Percentiles rank a stretch among this genome's conserved stretches.
Evolutionary conservation across 768 basidiomycete species (phyloP).

Genomic region (Cyclocybe aegerita): DNA sequence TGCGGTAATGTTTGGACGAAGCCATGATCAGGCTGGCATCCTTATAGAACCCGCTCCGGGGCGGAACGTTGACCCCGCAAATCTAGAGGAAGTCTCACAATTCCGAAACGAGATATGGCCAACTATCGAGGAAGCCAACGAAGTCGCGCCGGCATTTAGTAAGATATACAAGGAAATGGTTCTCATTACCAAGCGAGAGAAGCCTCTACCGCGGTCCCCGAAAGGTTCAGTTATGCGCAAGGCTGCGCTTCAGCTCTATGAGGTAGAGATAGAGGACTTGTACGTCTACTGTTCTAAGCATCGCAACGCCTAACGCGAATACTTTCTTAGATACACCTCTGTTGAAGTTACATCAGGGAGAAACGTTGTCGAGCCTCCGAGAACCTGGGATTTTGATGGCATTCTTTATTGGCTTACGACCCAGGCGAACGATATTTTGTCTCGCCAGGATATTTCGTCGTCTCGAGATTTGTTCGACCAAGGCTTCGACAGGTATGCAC

Average conservation of each 20-base stretch:
- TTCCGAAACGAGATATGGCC: conserved; percentile 36
- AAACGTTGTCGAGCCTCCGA: conserved; percentile 2
- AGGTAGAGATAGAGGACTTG: conserved; percentile 35
- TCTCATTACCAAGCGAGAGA: conserved; percentile 35
- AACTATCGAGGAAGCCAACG: conserved; percentile 42
- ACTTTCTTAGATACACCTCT: not conserved
- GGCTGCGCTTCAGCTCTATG: conserved; percentile 36
- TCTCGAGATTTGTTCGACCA: conserved; percentile 26
- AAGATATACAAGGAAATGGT: conserved; percentile 56
- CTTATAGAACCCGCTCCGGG: conserved; percentile 26
- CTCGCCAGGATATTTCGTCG: conserved; percentile 15
- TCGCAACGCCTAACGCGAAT: not conserved
- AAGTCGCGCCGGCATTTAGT: conserved; percentile 35
- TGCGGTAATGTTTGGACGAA: conserved; percentile 40
- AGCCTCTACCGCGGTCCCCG: conserved; percentile 42
- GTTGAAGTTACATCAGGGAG: conserved; percentile 9
- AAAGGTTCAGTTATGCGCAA: conserved; percentile 48
- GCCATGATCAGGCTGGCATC: conserved; percentile 29
- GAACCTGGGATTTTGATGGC: conserved; percentile 6
- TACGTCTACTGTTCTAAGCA: not conserved
- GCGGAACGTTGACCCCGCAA: conserved; percentile 28
- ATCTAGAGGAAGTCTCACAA: conserved; percentile 23
- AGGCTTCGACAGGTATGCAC: conserved; percentile 25
- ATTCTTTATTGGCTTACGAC: conserved; percentile 17
- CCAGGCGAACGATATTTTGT: conserved; percentile 26